Conservation (phyloP, 2,329 filamentous ascomycete species). For the Xylariaceae sp. region DNA sequence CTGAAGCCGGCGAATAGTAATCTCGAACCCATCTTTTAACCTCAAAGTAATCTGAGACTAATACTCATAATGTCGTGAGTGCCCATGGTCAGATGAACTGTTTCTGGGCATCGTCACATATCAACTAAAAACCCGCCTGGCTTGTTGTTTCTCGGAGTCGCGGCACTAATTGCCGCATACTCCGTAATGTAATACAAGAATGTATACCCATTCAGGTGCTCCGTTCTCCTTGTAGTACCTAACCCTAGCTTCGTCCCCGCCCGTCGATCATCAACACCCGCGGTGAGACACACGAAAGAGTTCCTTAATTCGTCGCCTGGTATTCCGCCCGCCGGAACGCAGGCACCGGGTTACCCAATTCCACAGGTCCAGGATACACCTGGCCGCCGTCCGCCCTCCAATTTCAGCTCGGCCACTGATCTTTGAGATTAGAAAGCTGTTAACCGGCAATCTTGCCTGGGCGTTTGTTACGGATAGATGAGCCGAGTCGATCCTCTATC, state of each 20-base stretch:
- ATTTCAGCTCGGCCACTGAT: conserved; percentile 2
- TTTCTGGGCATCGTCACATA: no score
- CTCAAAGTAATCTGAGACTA: no score
- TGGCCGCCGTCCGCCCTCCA: conserved; percentile 5
- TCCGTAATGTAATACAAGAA: no score
- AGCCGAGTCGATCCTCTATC: not conserved
- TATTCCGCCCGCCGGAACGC: conserved; percentile 16
- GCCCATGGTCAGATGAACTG: no score
- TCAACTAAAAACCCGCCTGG: no score
- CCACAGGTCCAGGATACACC: not conserved
- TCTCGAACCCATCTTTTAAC: no score
- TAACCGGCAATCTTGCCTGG: not conserved
- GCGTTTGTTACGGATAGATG: not conserved
- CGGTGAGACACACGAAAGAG: conserved; percentile 1
- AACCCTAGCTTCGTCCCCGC: not conserved
- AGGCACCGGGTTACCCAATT: conserved; percentile 26
- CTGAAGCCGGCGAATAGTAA: no score
- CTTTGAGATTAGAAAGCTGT: no score
- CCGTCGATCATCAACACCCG: not conserved
- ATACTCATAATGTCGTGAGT: no score
- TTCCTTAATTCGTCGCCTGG: conserved; percentile 1
- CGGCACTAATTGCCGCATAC: conserved; percentile 28
- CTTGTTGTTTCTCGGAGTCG: conserved; percentile 13
- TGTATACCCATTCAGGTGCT: not conserved
- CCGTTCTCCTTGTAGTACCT: not conserved